Evolutionary conservation across 306 rosid genomes (phyloP), one percentile per base, ranked within the genome.

Genomic region (Arachis stenosperma): DNA sequence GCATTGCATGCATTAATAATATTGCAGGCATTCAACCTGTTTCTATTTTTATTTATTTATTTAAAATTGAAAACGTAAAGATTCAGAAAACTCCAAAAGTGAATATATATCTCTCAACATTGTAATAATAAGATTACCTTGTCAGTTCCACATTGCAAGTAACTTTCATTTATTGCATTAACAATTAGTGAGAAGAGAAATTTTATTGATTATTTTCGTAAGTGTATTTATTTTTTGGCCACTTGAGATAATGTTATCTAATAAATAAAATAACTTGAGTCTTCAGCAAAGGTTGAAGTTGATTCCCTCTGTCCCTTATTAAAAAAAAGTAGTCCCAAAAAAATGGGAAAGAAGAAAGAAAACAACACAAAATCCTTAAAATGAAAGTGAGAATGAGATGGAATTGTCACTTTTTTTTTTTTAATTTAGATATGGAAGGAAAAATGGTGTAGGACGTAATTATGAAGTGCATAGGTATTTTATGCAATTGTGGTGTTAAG

Each of bases 51-150:
- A 61, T n/a, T 52, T 52, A 8, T 6, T 13, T 52, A 52, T n/a
- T 52, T 52, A 61, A 61, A 58, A 39, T 13, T 12, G 42, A 60
- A 60, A 60, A 60, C 43, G 9, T 30, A 59, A 59, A 6, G 64
- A 30, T 33, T 59, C 41, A 59, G 64, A 15, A 54, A 54, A 9
- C 22, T 11, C 10, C 17, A 42, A 22, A 7, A 13, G 8, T 29
- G 6, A 67, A 33, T 33, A 33, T 33, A 33, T 33, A 33, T 33
- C 27, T 30, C 72, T 7, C 36, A 68, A 68, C 9, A 30, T 68
- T 36, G 9, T 29, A 3, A 36, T 22, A 22, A 22, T 22, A 22
- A 22, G 61, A 50, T 51, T 33, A 14, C 61, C 36, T 36, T 47
- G 70, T 68, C 37, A 9, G 48, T 36, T 39, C 29, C 47, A 22